A percentile compares a stretch with the other conserved stretches of the same genome.
phyloP scores from a whole-genome alignment of 805 yeast species.

The Scheffersomyces spartinae region DNA sequence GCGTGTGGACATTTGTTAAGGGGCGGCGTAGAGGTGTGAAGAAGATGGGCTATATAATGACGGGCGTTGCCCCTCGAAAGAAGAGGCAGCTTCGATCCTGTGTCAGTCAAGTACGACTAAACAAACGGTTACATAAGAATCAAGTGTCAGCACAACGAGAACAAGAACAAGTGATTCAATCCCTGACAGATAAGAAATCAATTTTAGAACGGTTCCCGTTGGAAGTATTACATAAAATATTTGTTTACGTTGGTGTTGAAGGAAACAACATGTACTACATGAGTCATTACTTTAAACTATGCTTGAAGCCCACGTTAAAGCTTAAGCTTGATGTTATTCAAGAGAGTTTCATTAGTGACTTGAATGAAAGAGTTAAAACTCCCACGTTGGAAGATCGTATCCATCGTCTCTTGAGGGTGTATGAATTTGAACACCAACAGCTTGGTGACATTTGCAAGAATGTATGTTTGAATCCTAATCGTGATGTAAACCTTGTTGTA shows the following conservation, averaged over 20 bases:
- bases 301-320: constrained; percentile 4
- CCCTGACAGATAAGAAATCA: constrained; percentile 1
- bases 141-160: neutral
- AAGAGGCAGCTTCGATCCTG: too few relatives aligned
- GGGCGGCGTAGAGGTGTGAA: neutral
- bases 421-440: too few relatives aligned
- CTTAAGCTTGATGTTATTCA: constrained; percentile 3
- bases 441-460: too few relatives aligned
- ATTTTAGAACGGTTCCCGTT: constrained; percentile 26
- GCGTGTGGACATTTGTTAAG: too few relatives aligned
- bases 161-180: neutral
- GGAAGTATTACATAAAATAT: constrained; percentile 30
- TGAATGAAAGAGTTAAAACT: too few relatives aligned
- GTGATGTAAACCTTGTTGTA: too few relatives aligned
- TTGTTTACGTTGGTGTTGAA: constrained; percentile 10
- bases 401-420: too few relatives aligned
- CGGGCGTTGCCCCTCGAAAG: constrained; percentile 1
- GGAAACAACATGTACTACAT: constrained; percentile 1
- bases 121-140: neutral
- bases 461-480: too few relatives aligned
- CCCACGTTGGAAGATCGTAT: too few relatives aligned
- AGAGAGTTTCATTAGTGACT: constrained; percentile 1
- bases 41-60: neutral
- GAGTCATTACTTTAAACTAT: constrained; percentile 1
- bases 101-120: too few relatives aligned